Evolutionary conservation across 345 rosid genomes (phyloP), one percentile per base, ranked within the genome.

Genomic region (Garcia nutans): DNA sequence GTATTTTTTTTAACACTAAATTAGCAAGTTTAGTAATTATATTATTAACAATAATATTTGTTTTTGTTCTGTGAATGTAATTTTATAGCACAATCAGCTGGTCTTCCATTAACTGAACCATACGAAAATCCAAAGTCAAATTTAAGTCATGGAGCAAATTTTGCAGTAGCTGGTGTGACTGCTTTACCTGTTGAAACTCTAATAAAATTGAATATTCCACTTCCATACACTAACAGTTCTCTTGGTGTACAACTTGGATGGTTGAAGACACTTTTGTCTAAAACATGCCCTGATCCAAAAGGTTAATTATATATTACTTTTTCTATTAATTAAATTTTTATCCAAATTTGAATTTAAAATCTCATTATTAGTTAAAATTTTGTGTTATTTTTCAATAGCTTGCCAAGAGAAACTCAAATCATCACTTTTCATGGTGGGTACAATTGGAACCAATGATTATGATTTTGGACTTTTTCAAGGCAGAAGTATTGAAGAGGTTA

Each of bases 121-220:
- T 24, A 45, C 41, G 44, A 28, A 55, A 73, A 62, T 19, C 57
- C 42, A 16, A 31, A 16, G 3, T 24, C 42, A 47, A 28, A 10
- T 17, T 73, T 60, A 10, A 50, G 17, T 20, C 69, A 74, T 49
- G 77, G 77, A 64, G 77, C 33, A 8, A 52, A 74, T 64, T 74
- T 64, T 64, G 62, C 77, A 5, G 70, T 74, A 3, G 70, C 62
- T 13, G 70, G 52, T 15, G 58, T 41, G 0, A 64, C 77, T 33
- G 77, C 71, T n/a, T 22, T 52, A 22, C 8, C 44, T 2, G 70
- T 44, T 1, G 19, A 37, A 47, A 1, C 9, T 1, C 59, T 74
- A 6, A 37, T 57, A n/a, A 20, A 31, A 13, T 17, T 20, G 47
- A 31, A 52, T 1, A 13, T 74, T 45, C 11, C 60, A 20, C n/a